Percentiles rank a stretch among this genome's conserved stretches.
These are phyloP conservation scores for Yarrowia sp. DNA, from an alignment of 805 yeast species.

Conservation along the genomic window DNA sequence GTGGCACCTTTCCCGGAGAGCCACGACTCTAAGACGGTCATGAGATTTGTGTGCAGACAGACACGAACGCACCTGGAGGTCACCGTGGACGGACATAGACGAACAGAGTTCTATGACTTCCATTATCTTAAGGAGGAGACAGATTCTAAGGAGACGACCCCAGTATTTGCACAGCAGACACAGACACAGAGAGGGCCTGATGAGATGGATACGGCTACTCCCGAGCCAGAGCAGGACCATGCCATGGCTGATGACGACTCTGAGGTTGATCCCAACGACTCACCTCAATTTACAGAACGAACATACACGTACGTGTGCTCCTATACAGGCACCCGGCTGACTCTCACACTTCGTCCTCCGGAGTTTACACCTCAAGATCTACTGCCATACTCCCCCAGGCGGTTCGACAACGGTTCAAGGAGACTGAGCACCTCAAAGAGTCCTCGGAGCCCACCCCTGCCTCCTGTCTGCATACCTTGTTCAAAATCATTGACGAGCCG, in stretches of 20 bases:
- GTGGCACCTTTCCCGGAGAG: conserved; percentile 27
- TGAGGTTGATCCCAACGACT: background rate
- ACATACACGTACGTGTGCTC: conserved; percentile 29
- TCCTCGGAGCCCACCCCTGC: conserved; percentile 49
- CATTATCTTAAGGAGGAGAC: background rate
- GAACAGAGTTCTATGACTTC: conserved; percentile 6
- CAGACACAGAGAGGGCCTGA: background rate
- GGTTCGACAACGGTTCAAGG: conserved; percentile 52
- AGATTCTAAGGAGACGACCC: background rate
- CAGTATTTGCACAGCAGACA: background rate
- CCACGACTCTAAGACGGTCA: conserved; percentile 19
- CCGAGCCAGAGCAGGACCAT: background rate
- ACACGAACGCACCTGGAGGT: conserved; percentile 32
- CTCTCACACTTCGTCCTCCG: conserved; percentile 31
- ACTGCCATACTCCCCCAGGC: conserved; percentile 46
- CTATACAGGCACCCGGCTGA: conserved; percentile 29
- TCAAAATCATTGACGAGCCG: conserved; percentile 67
- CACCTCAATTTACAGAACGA: background rate
- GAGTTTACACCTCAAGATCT: conserved; percentile 48
- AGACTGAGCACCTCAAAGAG: conserved; percentile 31
- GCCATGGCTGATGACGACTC: background rate
- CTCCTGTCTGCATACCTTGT: conserved; percentile 58
- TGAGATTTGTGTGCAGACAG: conserved; percentile 28
- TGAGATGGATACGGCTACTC: conserved; percentile 1
- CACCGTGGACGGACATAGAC: conserved; percentile 3